phyloP scores from a whole-genome alignment of 2,329 filamentous ascomycete genomes.

The Penicillium digitatum region DNA sequence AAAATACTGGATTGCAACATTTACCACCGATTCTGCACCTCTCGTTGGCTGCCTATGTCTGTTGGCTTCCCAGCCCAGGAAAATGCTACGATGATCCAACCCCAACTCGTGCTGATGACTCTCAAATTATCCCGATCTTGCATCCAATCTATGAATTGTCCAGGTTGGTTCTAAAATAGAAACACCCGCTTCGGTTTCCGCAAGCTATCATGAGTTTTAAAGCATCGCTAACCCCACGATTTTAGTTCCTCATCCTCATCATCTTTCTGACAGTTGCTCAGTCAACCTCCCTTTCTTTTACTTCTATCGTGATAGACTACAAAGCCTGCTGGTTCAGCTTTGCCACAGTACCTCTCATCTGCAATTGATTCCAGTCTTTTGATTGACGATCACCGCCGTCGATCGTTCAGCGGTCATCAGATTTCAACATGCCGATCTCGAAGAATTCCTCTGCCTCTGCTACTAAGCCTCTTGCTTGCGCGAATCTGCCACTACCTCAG shows the following conservation, averaged over 20 bases:
- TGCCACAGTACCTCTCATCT: conserved; percentile 20
- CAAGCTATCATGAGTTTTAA: conserved; percentile 5
- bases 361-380: not conserved
- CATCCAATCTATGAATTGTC: not conserved
- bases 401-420: not conserved
- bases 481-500: not conserved
- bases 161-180: conserved; percentile 8
- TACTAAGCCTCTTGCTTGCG: not conserved
- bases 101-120: not conserved
- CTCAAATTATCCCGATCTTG: conserved; percentile 8
- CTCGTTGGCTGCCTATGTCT: not conserved
- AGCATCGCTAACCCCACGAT: conserved; percentile 1
- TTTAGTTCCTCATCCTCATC: not conserved
- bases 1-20: not conserved
- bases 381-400: not conserved
- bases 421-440: conserved; percentile 5
- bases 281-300: not conserved
- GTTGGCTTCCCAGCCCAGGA: not conserved
- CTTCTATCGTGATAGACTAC: conserved; percentile 28
- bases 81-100: conserved; percentile 2
- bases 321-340: conserved; percentile 44
- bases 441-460: not conserved
- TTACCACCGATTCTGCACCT: not conserved
- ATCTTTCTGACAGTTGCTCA: not conserved
- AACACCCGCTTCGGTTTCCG: not conserved